These are phyloP conservation scores for Monosporascus sp. DNA, from an alignment of 2,329 filamentous ascomycete species.

Conservation along the genomic window DNA sequence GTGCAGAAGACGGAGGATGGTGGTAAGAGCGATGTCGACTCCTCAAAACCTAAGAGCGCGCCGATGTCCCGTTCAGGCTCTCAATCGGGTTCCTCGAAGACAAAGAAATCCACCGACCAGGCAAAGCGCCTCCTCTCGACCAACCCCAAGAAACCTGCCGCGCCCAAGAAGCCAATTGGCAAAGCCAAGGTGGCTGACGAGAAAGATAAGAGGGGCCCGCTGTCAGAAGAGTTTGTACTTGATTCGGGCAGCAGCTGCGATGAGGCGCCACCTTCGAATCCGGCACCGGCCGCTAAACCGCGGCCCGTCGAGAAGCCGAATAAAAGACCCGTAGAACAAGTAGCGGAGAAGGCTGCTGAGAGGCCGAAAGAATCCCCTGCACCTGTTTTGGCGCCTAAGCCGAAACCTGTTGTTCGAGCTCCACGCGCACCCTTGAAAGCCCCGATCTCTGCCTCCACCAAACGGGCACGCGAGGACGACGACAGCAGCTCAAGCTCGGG, in stretches of 20 bases:
- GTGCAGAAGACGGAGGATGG: constrained; percentile 45
- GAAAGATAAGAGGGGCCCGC: constrained; percentile 36
- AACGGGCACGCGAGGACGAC: constrained; percentile 48
- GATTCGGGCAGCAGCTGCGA: constrained; percentile 53
- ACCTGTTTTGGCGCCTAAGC: constrained; percentile 26
- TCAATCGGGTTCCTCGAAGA: constrained; percentile 43
- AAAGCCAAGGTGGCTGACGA: constrained; percentile 36
- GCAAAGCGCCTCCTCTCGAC: constrained; percentile 49
- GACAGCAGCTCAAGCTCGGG: constrained; percentile 58
- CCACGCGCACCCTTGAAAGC: constrained; percentile 22
- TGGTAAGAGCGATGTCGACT: constrained; percentile 35
- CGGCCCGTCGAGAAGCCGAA: constrained; percentile 22
- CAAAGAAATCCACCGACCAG: constrained; percentile 54
- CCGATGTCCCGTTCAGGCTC: constrained; percentile 46
- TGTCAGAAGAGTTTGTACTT: constrained; percentile 52
- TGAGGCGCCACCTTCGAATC: constrained; percentile 38
- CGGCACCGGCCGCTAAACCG: constrained; percentile 24
- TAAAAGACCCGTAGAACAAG: constrained; percentile 11
- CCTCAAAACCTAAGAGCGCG: constrained; percentile 34
- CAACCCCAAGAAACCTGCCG: constrained; percentile 32
- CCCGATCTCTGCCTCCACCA: constrained; percentile 35
- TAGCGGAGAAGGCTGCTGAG: constrained; percentile 9
- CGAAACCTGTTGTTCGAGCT: constrained; percentile 26
- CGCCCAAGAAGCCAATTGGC: constrained; percentile 37
- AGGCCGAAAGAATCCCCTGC: constrained; percentile 7